These are phyloP conservation scores for Jamesozyma rosinii DNA, from an alignment of 805 yeast species.

Conservation along the genomic window DNA sequence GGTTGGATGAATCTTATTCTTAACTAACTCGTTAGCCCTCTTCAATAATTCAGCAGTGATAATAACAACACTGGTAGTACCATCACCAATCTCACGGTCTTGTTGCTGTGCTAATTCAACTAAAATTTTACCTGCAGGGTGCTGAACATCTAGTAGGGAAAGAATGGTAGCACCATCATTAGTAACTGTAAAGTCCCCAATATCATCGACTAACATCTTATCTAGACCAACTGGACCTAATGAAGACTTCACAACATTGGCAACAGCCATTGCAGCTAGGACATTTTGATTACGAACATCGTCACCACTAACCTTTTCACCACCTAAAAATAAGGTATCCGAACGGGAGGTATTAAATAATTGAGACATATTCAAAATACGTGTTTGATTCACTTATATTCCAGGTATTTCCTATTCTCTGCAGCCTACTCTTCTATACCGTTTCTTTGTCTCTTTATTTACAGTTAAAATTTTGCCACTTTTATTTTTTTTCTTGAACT, in stretches of 20 bases:
- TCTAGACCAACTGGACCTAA: conserved; percentile 97
- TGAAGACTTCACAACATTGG: conserved; percentile 76
- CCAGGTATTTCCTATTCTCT: background rate
- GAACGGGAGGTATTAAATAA: conserved; percentile 77
- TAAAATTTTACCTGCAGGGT: conserved; percentile 95
- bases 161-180: conserved; percentile 98
- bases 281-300: conserved; percentile 95
- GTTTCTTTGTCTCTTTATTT: background rate
- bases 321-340: conserved; percentile 89
- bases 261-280: conserved; percentile 80
- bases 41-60: conserved; percentile 87
- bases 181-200: conserved; percentile 97
- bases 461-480: background rate
- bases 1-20: conserved; percentile 92
- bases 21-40: conserved; percentile 88
- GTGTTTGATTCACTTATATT: background rate
- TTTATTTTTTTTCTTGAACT: background rate
- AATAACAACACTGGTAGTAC: conserved; percentile 94
- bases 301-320: conserved; percentile 91
- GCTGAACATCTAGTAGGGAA: conserved; percentile 86
- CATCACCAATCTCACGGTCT: conserved; percentile 97
- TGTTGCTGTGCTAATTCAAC: conserved; percentile 98
- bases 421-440: background rate
- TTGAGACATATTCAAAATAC: conserved; percentile 36
- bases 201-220: conserved; percentile 97